Evolutionary conservation across 2,329 filamentous ascomycete genomes (phyloP).

Genomic region (Microdochium nivale): DNA sequence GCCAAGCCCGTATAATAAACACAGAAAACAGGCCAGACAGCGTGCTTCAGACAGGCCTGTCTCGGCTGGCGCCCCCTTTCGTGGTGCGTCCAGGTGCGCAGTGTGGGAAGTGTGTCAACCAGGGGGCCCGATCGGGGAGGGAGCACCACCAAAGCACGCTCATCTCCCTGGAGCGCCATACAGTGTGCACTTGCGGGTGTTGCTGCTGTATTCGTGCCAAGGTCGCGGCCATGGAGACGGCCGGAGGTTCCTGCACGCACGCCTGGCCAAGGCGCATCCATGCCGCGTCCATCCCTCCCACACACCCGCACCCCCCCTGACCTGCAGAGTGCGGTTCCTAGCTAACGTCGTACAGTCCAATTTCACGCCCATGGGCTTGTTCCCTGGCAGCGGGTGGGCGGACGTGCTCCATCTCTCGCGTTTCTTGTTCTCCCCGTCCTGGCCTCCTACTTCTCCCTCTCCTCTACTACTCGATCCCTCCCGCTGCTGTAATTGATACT

Average conservation of each 20-base stretch:
- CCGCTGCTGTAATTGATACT: slow-evolving; percentile 7
- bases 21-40: too few relatives aligned
- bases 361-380: neutral
- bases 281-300: neutral
- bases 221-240: neutral
- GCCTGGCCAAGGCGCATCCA: neutral
- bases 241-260: neutral
- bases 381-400: neutral
- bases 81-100: too few relatives aligned
- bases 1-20: too few relatives aligned
- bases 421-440: slow-evolving; percentile 18
- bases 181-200: neutral
- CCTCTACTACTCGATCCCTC: slow-evolving; percentile 11
- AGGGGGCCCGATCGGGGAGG: too few relatives aligned
- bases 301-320: neutral
- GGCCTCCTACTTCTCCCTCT: slow-evolving; percentile 20
- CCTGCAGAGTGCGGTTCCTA: neutral
- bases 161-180: too few relatives aligned
- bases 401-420: neutral
- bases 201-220: neutral
- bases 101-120: too few relatives aligned
- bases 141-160: too few relatives aligned
- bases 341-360: neutral
- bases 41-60: too few relatives aligned
- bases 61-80: too few relatives aligned